A percentile compares a stretch with the other conserved stretches of the same genome.
phyloP scores from a whole-genome alignment of 2,329 filamentous ascomycete species.

The Neofusicoccum parvum region DNA sequence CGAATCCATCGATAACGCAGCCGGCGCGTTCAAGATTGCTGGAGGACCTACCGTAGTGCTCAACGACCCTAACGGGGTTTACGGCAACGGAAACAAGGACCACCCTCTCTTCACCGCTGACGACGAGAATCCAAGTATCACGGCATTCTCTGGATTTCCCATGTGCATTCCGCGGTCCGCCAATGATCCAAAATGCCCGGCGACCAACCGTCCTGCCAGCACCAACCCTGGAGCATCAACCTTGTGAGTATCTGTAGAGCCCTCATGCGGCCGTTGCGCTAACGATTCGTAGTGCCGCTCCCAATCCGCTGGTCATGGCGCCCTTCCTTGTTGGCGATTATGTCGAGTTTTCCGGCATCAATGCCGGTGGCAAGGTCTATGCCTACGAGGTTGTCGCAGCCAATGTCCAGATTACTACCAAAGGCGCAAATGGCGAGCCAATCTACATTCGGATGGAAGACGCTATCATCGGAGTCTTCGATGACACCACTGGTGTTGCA shows the following conservation, averaged over 20 bases:
- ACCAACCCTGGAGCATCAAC: conserved; percentile 22
- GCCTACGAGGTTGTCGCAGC: conserved; percentile 41
- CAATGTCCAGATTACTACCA: conserved; percentile 45
- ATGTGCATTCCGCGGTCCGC: conserved; percentile 54
- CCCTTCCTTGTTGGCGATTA: conserved; percentile 46
- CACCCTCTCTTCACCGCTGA: conserved; percentile 52
- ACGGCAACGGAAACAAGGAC: conserved; percentile 41
- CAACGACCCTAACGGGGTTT: conserved; percentile 52
- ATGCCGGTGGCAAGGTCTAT: conserved; percentile 36
- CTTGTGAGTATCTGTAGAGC: conserved; percentile 24
- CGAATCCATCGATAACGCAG: conserved; percentile 32
- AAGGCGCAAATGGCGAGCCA: conserved; percentile 34
- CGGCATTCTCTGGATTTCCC: conserved; percentile 54
- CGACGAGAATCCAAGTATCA: conserved; percentile 52
- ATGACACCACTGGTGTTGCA: conserved; percentile 26
- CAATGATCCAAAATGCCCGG: conserved; percentile 39
- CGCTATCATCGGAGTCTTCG: conserved; percentile 44
- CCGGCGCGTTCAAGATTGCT: conserved; percentile 39
- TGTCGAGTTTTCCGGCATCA: conserved; percentile 44
- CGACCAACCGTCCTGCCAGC: conserved; percentile 38
- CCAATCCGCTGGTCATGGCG: conserved; percentile 44
- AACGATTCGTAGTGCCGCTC: conserved; percentile 25
- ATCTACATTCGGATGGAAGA: conserved; percentile 49
- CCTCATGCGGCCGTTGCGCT: background rate
- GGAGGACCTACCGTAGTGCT: conserved; percentile 41